Evolutionary conservation across 106 monocot genomes (phyloP).

Genomic region (Gastrodia elata): DNA sequence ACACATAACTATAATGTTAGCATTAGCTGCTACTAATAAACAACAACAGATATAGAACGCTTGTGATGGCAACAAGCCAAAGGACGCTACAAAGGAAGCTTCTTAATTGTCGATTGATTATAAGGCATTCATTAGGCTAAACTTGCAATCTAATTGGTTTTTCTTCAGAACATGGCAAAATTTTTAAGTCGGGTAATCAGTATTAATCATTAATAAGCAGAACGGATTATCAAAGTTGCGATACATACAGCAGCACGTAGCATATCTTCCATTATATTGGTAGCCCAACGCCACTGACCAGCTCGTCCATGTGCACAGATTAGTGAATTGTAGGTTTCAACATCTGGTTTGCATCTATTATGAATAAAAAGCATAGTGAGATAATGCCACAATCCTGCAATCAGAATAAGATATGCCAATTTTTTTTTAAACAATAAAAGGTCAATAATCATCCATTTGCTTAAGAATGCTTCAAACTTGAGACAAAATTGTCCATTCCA

Average conservation of each 20-base stretch:
- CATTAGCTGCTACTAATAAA: not conserved
- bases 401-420: not conserved
- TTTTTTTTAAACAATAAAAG: not conserved
- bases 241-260: constrained; percentile 76
- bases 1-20: not conserved
- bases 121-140: not conserved
- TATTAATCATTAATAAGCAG: not conserved
- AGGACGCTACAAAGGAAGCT: not conserved
- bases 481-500: too few species aligned
- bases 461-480: not conserved
- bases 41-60: not conserved
- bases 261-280: constrained; percentile 98
- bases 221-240: not conserved
- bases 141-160: not conserved
- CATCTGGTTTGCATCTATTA: constrained; percentile 93
- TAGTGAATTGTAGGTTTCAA: constrained; percentile 82
- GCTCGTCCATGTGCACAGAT: constrained; percentile 87
- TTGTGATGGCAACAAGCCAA: not conserved
- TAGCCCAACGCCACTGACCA: constrained; percentile 93
- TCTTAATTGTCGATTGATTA: not conserved
- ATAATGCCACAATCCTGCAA: not conserved
- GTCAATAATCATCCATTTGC: not conserved
- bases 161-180: not conserved
- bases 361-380: not conserved
- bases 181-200: not conserved